Conservation (phyloP, 805 yeast genomes). For the Candida maesae region DNA sequence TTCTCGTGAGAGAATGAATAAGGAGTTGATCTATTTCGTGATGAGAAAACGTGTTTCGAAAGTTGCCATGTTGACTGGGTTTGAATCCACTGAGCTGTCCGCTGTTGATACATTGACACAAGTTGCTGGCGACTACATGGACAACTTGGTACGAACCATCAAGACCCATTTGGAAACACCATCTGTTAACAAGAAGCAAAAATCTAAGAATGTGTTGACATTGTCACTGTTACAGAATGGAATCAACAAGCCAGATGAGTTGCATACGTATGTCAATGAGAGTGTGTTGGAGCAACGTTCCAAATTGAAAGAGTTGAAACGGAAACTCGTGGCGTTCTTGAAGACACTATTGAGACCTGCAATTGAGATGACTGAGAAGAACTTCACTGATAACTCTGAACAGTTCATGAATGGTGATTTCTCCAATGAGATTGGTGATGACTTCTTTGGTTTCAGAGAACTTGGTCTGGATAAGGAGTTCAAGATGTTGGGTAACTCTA, state of each 20-base stretch:
- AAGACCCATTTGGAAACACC: constrained; percentile 67
- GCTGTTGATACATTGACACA: constrained; percentile 82
- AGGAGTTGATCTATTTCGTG: constrained; percentile 60
- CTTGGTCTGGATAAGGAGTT: constrained; percentile 91
- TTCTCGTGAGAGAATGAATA: constrained; percentile 59
- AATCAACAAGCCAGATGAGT: constrained; percentile 68
- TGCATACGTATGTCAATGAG: constrained; percentile 71
- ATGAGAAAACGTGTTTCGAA: constrained; percentile 70
- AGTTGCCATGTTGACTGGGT: constrained; percentile 87
- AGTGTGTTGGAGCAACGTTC: constrained; percentile 63
- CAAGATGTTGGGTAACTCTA: constrained; percentile 75
- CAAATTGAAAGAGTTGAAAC: constrained; percentile 65
- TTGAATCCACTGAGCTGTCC: constrained; percentile 72
- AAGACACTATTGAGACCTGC: constrained; percentile 82
- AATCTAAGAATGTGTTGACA: constrained; percentile 46
- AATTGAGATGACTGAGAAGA: constrained; percentile 64
- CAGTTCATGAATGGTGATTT: constrained; percentile 95
- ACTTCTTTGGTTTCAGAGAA: constrained; percentile 95
- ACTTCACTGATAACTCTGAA: constrained; percentile 86
- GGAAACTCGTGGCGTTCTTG: constrained; percentile 64
- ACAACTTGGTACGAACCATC: constrained; percentile 67
- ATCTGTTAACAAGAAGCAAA: constrained; percentile 30
- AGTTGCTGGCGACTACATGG: constrained; percentile 74
- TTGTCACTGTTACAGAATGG: constrained; percentile 83
- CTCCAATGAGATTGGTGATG: constrained; percentile 91